phyloP scores from a whole-genome alignment of 164 flowering plant species.

The Vitis rupestris region DNA sequence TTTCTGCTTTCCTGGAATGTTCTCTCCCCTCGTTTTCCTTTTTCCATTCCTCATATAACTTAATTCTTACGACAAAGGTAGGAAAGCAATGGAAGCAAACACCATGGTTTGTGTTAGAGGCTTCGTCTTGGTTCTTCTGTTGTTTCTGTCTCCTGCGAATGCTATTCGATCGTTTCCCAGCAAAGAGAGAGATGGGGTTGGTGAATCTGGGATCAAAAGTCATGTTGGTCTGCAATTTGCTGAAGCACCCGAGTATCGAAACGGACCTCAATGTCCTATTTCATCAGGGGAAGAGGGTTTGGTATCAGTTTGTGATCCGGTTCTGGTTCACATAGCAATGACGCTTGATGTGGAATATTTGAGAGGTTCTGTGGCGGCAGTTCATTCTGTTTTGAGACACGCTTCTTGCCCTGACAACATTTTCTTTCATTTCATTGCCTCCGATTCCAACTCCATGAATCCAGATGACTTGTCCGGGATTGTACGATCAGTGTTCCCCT shows the following conservation, averaged over 20 bases:
- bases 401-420: constrained; percentile 46
- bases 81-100: too few relatives aligned
- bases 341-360: constrained; percentile 41
- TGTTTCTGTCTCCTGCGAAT: constrained; percentile 3
- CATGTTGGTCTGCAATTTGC: constrained; percentile 9
- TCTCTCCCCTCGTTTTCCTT: too few relatives aligned
- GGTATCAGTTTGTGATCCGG: constrained; percentile 20
- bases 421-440: constrained; percentile 49
- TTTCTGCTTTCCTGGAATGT: too few relatives aligned
- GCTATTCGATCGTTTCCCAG: constrained; percentile 19
- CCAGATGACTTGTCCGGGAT: not conserved
- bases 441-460: constrained; percentile 11
- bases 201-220: not conserved
- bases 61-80: not conserved
- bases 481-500: constrained; percentile 44
- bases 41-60: not conserved
- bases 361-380: constrained; percentile 42
- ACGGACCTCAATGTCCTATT: constrained; percentile 27
- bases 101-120: too few relatives aligned
- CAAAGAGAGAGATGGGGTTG: too few relatives aligned
- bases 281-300: not conserved
- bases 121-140: not conserved
- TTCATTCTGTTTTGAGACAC: constrained; percentile 48
- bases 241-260: constrained; percentile 47
- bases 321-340: constrained; percentile 43